Conservation (phyloP, 441 rosid genomes). For the Heliophila coronopifolia region DNA sequence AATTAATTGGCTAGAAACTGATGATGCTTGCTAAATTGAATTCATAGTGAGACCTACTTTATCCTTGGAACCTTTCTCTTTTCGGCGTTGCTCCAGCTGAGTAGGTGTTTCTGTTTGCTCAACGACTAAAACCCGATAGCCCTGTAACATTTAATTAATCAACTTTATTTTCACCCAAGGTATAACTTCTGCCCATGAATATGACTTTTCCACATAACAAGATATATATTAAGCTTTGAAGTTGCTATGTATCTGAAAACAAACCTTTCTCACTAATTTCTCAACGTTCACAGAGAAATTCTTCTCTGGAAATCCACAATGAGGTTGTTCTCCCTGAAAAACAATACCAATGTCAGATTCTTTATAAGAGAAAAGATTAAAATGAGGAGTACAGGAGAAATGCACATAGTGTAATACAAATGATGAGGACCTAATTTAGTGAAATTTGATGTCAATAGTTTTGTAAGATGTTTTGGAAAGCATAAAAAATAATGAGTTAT, state of each 20-base stretch:
- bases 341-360: conserved; percentile 17
- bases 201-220: not conserved
- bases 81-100: conserved; percentile 90
- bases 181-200: conserved; percentile 15
- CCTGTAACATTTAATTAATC: conserved; percentile 47
- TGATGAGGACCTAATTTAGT: not conserved
- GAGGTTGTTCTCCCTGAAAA: conserved; percentile 97
- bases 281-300: conserved; percentile 83
- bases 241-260: conserved; percentile 19
- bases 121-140: conserved; percentile 88
- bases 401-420: conserved; percentile 7
- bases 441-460: not conserved
- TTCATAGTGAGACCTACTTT: conserved; percentile 47
- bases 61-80: conserved; percentile 84
- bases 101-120: conserved; percentile 99
- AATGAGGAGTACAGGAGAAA: not conserved
- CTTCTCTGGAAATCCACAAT: conserved; percentile 98
- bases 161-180: conserved; percentile 13
- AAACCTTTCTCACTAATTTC: conserved; percentile 91
- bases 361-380: conserved; percentile 1
- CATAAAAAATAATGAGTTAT: not conserved
- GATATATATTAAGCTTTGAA: conserved; percentile 12
- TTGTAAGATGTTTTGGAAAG: conserved; percentile 1
- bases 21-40: conserved; percentile 9
- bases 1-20: conserved; percentile 3